Base-by-base conservation (phyloP, 2,329 filamentous ascomycete species). In the Scedosporium apiospermum region DNA sequence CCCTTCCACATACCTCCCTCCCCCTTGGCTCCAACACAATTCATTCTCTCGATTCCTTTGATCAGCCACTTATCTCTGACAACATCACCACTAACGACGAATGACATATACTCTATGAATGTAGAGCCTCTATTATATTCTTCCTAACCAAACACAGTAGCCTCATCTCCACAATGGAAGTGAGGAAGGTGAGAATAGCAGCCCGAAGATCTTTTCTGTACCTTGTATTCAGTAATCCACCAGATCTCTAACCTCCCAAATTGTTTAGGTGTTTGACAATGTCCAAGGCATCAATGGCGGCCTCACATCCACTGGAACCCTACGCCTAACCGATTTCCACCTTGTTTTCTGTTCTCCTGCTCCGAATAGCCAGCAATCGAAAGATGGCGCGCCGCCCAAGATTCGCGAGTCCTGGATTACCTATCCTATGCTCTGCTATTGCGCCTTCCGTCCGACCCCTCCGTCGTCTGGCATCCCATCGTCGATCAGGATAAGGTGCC, bases 401-500 rank as follows among this genome's bases (percentile, higher is more conserved):
- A 69, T 69, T 60, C 75, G 87, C 71, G 90, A 96, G 75, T 85
- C 90, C 71, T 99, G 93, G 90, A 91, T 98, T 62, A 93, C 95
- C 16, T 99, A 93, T 74, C 93, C 93, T 26, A 93, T 98, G 75
- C 91, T 99, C 69, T 85, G 85, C 49, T 85, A 88, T 70, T 96
- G 93, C 76, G 85, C 83, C 26, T 86, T 93, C 67, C 86, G 91
- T 64, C 89, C 91, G 30, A 86, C 88, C 57, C 88, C 89, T 18
- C 81, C 85, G 6, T 79, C 81, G 12, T 88, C 89, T 63, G 83
- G 86, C 60, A 83, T 91, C 65, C 83, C 86, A 38, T 91, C 93
- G 5, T 90, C 90, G 3, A 91, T 99, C 71, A 88, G 93, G 61
- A 78, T 99, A 65, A 88, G 92, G 61, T 92, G 93, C 72, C 89